Conservation (phyloP, 2,329 filamentous ascomycete species). For the Xylaria sp. region DNA sequence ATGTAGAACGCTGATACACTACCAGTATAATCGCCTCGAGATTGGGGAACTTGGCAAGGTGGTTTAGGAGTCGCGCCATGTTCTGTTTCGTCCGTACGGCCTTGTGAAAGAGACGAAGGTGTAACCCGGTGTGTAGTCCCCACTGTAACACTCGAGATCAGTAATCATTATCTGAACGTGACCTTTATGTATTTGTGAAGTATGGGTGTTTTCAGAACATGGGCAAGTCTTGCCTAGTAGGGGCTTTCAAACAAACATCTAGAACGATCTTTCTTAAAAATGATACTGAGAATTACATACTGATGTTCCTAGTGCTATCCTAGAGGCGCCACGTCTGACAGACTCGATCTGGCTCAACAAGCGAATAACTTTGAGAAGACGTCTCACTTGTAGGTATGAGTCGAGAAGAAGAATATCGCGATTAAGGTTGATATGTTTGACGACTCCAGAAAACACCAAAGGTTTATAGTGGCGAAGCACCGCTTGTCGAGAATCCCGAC, state of each 20-base stretch:
- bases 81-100: constrained; percentile 54
- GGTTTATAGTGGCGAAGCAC: constrained; percentile 57
- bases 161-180: neutral
- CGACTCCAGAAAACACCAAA: constrained; percentile 56
- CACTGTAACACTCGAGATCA: constrained; percentile 44
- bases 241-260: neutral
- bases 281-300: neutral
- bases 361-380: constrained; percentile 57
- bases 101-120: constrained; percentile 58
- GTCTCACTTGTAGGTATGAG: constrained; percentile 59
- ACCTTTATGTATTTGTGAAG: neutral
- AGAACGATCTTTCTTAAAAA: no score
- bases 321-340: constrained; percentile 53
- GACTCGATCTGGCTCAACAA: constrained; percentile 59
- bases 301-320: constrained; percentile 58
- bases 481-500: constrained; percentile 56
- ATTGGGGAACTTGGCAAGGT: constrained; percentile 53
- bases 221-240: neutral
- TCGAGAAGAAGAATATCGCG: constrained; percentile 60
- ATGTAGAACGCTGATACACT: constrained; percentile 60
- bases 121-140: constrained; percentile 57
- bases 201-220: neutral
- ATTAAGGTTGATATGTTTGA: constrained; percentile 58
- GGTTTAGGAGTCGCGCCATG: constrained; percentile 55
- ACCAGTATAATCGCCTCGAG: constrained; percentile 57